Evolutionary conservation across 352 stramenopile species (phyloP), one percentile per base, ranked within the genome.

Genomic region (Phytophthora boehmeriae): DNA sequence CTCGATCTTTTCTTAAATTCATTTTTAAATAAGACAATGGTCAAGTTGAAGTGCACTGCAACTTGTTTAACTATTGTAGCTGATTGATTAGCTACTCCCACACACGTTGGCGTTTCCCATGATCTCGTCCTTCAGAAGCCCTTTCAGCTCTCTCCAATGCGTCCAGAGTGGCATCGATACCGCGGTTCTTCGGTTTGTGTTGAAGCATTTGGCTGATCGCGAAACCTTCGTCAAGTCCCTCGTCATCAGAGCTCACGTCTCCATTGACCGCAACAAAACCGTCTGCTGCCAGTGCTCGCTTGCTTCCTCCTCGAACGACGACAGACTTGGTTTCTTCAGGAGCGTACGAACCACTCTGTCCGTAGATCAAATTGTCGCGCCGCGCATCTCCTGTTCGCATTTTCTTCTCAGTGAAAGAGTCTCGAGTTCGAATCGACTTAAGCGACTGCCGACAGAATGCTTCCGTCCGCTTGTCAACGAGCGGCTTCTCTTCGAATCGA

Each of bases 261-360:
- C 73, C 80, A 27, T 89, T 89, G 4, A 88, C 80, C 13, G 71
- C 80, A 2, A 88, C 69, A 52, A 89, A 89, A 0, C 80, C 77
- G 5, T 73, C 63, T 3, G 77, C 68, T 38, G 75, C 77, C 13
- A 89, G 58, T 22, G 62, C 35, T 2, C 65, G 59, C 17, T 60
- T 59, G 22, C 23, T 54, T 56, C 30, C 65, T 6, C 19, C 53
- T 61, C 63, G 64, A 47, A 89, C 73, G 3, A 88, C 64, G 5
- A 88, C 50, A 0, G 75, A 81, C 38, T 68, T 83, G 2, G 76
- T 88, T 60, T 85, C 43, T 43, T 79, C 51, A 22, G 76, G 76
- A 0, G 35, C 72, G 42, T 88, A 90, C 1, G 73, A 78, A 0
- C 76, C 78, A 14, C 71, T 75, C 13, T 74, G 73, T 4, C 56